These are phyloP conservation scores for Aspergillus eucalypticola DNA, from an alignment of 2,329 filamentous ascomycete genomes.

Conservation along the genomic window DNA sequence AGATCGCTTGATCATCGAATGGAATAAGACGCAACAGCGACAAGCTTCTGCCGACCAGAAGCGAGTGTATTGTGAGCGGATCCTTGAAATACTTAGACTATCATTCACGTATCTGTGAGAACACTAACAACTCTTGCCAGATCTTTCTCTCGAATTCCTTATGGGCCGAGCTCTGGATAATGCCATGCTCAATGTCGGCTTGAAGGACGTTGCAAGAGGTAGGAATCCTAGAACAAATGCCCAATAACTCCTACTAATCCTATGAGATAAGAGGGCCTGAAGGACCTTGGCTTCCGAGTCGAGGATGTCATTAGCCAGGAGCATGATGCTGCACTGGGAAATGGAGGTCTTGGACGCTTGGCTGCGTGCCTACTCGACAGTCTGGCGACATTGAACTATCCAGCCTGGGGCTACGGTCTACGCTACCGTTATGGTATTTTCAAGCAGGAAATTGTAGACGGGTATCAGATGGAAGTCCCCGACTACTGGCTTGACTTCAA, in stretches of 20 bases:
- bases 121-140: constrained; percentile 37
- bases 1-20: constrained; percentile 88
- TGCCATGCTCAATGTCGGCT: constrained; percentile 92
- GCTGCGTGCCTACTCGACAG: constrained; percentile 98
- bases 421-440: constrained; percentile 97
- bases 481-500: constrained; percentile 99
- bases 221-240: constrained; percentile 29
- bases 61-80: constrained; percentile 77
- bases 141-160: constrained; percentile 93
- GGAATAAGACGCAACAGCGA: constrained; percentile 97
- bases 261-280: constrained; percentile 66
- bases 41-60: constrained; percentile 91
- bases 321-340: constrained; percentile 92
- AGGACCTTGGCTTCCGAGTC: constrained; percentile 91
- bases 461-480: constrained; percentile 96
- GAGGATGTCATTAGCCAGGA: constrained; percentile 95
- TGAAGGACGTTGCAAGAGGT: constrained; percentile 84
- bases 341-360: constrained; percentile 90
- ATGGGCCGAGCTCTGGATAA: constrained; percentile 98
- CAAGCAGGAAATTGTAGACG: constrained; percentile 98
- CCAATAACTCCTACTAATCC: constrained; percentile 19
- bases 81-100: neutral
- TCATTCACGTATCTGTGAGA: neutral
- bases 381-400: constrained; percentile 88
- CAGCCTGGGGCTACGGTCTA: constrained; percentile 95